Evolutionary conservation across 192 early-diverging fungal species (phyloP), one percentile per base, ranked within the genome.

Genomic region (Rhizophagus clarus): DNA sequence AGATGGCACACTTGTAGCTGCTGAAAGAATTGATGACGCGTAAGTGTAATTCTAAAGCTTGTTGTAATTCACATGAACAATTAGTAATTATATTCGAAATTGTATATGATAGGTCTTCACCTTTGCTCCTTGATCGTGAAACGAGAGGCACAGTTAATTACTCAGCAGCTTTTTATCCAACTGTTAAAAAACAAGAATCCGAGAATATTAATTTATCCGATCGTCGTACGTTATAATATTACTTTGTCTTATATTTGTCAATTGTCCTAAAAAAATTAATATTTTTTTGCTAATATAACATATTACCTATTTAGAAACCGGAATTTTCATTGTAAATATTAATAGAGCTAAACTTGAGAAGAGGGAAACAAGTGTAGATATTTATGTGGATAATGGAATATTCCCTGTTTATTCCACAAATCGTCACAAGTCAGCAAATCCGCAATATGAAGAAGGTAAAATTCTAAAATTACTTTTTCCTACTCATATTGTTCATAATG

Each of bases 11-110:
- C 74, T 80, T 76, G 76, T 79, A 70, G 56, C 84, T 24, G 42
- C 31, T 40, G 83, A 60, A 1, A 61, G 31, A 17, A 74, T 85
- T 61, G 80, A 83, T 29, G 68, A 83, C 32, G 68, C 40, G 83
- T 86, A 81, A 56, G 78, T 61, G 9, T 71, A 29, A 32, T 14
- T 12, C 60, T 29, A 60, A 51, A n/a, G 56, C 9, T 26, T 49
- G 40, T 11, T 70, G 12, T 15, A 64, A 3, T 15, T n/a, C n/a
- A n/a, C n/a, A n/a, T n/a, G n/a, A n/a, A n/a, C n/a, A n/a, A n/a
- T n/a, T n/a, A n/a, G n/a, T n/a, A n/a, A n/a, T n/a, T n/a, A n/a
- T n/a, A 45, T 45, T 45, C 11, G 42, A 45, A 45, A 45, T 45
- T 12, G 11, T 37, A 24, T 60, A 24, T 64, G 0, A 64, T 77